Evolutionary conservation across 352 stramenopile species (phyloP).

Genomic region (Globisporangium rhizosaccharum): DNA sequence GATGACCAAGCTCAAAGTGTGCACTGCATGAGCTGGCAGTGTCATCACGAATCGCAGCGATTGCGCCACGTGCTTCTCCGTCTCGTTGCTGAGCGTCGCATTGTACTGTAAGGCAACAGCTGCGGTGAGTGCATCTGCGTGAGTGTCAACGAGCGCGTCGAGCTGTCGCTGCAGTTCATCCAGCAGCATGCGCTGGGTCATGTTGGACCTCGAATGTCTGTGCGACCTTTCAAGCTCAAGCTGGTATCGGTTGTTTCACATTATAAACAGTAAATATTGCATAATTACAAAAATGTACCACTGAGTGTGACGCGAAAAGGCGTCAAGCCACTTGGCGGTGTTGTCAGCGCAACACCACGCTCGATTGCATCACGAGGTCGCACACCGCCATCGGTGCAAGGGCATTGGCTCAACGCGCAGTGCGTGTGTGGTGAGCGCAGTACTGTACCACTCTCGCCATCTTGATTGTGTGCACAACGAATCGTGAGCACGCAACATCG

Average conservation of each 20-base stretch:
- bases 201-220: too few species aligned
- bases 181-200: constrained; percentile 1
- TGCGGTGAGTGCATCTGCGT: constrained; percentile 12
- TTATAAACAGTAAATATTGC: too few species aligned
- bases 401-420: too few species aligned
- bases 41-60: constrained; percentile 1
- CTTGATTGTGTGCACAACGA: not conserved
- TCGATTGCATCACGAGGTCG: not conserved
- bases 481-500: not conserved
- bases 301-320: not conserved
- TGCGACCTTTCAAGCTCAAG: too few species aligned
- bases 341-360: too few species aligned
- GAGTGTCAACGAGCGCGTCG: constrained; percentile 47
- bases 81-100: not conserved
- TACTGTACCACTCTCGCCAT: too few species aligned
- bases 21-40: not conserved
- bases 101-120: too few species aligned
- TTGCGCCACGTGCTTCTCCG: not conserved
- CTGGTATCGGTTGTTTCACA: too few species aligned
- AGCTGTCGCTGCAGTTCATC: constrained; percentile 52
- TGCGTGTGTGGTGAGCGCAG: too few species aligned
- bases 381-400: too few species aligned
- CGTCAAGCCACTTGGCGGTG: too few species aligned
- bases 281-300: not conserved
- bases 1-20: too few species aligned